Evolutionary conservation across 176 grass and related monocot genomes (phyloP).

Genomic region (Carex parvula): DNA sequence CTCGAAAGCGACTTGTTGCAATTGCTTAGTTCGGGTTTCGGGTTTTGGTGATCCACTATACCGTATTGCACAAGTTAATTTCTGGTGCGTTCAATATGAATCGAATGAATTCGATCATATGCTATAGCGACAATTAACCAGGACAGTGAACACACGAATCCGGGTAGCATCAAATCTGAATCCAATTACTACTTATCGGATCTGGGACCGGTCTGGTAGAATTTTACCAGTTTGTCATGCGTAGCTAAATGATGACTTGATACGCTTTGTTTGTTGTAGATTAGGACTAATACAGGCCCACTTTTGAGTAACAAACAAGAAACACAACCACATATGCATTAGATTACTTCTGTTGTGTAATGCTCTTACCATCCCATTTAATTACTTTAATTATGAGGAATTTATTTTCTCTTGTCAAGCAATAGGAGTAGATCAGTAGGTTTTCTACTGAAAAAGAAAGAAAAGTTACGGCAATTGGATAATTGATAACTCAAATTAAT

Average conservation of each 20-base stretch:
- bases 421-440: background rate
- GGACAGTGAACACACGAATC: background rate
- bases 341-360: background rate
- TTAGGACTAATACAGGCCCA: background rate
- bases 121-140: too few species aligned
- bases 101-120: too few species aligned
- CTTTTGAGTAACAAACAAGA: slow-evolving; percentile 25
- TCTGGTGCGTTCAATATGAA: too few species aligned
- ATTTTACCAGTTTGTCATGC: slow-evolving; percentile 10
- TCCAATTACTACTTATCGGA: background rate
- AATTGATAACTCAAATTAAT: background rate
- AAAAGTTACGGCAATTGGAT: background rate
- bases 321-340: background rate
- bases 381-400: background rate
- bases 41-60: background rate
- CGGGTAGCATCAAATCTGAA: background rate
- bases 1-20: background rate
- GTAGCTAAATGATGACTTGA: background rate
- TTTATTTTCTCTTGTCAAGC: background rate
- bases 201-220: background rate
- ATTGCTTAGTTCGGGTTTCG: background rate
- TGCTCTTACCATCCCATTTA: background rate
- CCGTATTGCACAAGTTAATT: too few species aligned
- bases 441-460: background rate
- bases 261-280: slow-evolving; percentile 24